phyloP scores from a whole-genome alignment of 768 basidiomycete genomes.

The Mycena floridula region DNA sequence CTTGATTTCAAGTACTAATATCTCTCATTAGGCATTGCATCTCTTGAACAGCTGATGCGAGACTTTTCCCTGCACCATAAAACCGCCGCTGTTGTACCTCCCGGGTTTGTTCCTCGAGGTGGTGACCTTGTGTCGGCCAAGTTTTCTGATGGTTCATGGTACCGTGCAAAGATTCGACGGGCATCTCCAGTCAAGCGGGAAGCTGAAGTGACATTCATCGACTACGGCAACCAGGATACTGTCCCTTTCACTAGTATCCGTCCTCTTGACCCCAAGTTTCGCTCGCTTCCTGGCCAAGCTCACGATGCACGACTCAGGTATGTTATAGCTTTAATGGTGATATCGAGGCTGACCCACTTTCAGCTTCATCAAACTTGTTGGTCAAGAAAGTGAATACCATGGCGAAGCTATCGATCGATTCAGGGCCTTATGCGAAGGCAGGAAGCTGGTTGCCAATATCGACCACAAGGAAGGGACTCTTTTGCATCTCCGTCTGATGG shows the following conservation, averaged over 20 bases:
- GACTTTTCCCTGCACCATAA: slow-evolving; percentile 89
- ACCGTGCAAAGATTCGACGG: slow-evolving; percentile 87
- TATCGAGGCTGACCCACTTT: slow-evolving; percentile 2
- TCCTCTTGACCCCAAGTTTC: slow-evolving; percentile 88
- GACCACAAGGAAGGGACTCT: slow-evolving; percentile 77
- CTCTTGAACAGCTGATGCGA: slow-evolving; percentile 88
- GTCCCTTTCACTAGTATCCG: slow-evolving; percentile 79
- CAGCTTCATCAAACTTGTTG: slow-evolving; percentile 84
- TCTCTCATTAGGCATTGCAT: slow-evolving; percentile 65
- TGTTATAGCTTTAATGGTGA: slow-evolving; percentile 5
- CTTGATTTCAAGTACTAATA: not conserved
- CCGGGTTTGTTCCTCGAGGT: slow-evolving; percentile 73
- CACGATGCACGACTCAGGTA: slow-evolving; percentile 90
- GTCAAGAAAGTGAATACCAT: slow-evolving; percentile 81
- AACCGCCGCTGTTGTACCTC: slow-evolving; percentile 46
- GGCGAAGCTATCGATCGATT: slow-evolving; percentile 83
- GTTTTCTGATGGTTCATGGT: slow-evolving; percentile 93
- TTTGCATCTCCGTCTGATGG: slow-evolving; percentile 88
- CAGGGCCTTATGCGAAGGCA: slow-evolving; percentile 81
- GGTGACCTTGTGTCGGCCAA: slow-evolving; percentile 94
- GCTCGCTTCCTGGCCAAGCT: slow-evolving; percentile 85
- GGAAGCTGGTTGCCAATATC: slow-evolving; percentile 93
- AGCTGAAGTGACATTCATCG: slow-evolving; percentile 92
- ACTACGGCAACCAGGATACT: slow-evolving; percentile 92
- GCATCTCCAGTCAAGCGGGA: slow-evolving; percentile 87